phyloP scores from a whole-genome alignment of 176 grass and related monocot species.

The Pharus latifolius region DNA sequence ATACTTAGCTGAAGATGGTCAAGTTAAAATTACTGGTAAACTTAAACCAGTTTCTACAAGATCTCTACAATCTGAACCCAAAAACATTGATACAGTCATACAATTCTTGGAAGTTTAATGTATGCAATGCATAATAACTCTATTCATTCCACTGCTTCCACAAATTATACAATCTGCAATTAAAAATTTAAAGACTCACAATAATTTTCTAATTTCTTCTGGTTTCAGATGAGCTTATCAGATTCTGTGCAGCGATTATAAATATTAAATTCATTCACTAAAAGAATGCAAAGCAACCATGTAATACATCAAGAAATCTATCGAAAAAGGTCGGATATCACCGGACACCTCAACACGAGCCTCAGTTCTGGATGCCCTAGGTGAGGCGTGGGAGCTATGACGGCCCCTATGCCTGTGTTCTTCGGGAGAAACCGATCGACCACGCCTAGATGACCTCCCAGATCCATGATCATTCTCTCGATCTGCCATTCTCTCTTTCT shows the following conservation, averaged over 20 bases:
- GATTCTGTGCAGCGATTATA: neutral
- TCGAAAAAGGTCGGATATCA: constrained; percentile 24
- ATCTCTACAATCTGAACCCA: neutral
- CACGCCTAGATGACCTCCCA: constrained; percentile 35
- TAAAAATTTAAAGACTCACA: neutral
- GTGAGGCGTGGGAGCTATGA: constrained; percentile 34
- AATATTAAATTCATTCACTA: constrained; percentile 1
- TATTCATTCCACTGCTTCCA: neutral
- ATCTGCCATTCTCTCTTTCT: constrained; percentile 14
- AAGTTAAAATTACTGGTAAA: too few species aligned
- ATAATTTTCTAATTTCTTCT: neutral
- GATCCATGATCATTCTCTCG: constrained; percentile 25
- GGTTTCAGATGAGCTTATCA: neutral
- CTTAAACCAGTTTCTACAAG: too few species aligned
- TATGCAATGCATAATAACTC: neutral
- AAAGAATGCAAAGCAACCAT: neutral
- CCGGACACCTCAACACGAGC: constrained; percentile 52
- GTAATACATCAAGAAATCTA: neutral
- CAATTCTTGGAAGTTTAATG: neutral
- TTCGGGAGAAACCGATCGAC: constrained; percentile 40
- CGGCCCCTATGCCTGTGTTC: constrained; percentile 25
- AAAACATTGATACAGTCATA: neutral
- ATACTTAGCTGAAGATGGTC: too few species aligned
- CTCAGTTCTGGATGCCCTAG: constrained; percentile 27
- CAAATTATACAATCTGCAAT: neutral